A percentile compares a stretch with the other conserved stretches of the same genome.
Conservation (phyloP, 768 basidiomycete species). For the Hortiboletus campestris region DNA sequence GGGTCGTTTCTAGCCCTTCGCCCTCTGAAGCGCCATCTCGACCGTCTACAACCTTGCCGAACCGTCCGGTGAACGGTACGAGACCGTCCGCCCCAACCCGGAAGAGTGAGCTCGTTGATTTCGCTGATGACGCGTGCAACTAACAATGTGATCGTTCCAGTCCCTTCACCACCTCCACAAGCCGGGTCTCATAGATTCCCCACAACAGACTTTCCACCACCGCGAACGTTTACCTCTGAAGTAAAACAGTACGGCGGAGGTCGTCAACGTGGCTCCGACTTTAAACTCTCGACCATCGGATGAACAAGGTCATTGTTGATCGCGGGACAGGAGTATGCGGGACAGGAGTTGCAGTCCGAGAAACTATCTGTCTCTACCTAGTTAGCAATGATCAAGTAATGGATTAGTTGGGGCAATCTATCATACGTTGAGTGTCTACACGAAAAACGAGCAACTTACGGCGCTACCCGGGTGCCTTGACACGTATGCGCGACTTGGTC, state of each 20-base stretch:
- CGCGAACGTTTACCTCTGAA: constrained; percentile 55
- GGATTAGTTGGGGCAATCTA: too few species aligned
- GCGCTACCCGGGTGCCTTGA: constrained; percentile 9
- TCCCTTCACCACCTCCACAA: constrained; percentile 58
- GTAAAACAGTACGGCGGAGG: constrained; percentile 63
- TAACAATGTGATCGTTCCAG: constrained; percentile 29
- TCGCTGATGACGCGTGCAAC: background rate
- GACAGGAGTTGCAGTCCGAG: background rate
- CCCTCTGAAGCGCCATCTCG: constrained; percentile 18
- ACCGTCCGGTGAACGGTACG: constrained; percentile 28
- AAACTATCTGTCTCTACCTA: background rate
- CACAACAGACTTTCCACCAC: constrained; percentile 74
- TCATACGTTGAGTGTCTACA: too few species aligned
- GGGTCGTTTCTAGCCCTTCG: constrained; percentile 26
- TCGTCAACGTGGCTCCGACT: constrained; percentile 66
- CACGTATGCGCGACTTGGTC: constrained; percentile 29
- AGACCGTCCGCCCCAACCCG: constrained; percentile 39
- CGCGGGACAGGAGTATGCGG: background rate
- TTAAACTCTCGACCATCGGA: constrained; percentile 48
- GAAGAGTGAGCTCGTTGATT: constrained; percentile 43
- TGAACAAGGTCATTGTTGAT: background rate
- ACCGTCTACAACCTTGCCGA: constrained; percentile 8
- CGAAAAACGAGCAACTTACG: background rate
- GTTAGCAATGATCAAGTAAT: background rate
- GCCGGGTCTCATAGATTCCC: constrained; percentile 73